Evolutionary conservation across 352 stramenopile genomes (phyloP), one percentile per base, ranked within the genome.

Genomic region (Phytopythium chamaehyphon): DNA sequence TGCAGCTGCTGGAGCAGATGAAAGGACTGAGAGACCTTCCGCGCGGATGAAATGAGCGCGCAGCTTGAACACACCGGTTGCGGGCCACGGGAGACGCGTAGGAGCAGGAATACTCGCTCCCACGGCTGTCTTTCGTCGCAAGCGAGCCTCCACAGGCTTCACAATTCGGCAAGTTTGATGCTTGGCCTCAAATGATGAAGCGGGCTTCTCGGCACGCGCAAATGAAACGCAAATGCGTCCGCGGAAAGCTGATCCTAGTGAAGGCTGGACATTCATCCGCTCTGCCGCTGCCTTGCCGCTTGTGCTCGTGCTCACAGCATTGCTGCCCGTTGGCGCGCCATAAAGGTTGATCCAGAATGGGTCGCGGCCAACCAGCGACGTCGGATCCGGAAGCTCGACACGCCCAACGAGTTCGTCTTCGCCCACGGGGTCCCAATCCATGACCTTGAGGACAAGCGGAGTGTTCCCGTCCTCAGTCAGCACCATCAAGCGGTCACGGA

Each of bases 301-400:
- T 14, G 43, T 16, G 16, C 43, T 49, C 22, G 11, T 14, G 24
- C 61, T 62, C 35, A 60, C 61, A 54, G 75, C 69, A 26, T 69
- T 84, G 51, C 62, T 67, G 49, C 69, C 71, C 21, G 77, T 64
- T 2, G 77, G 77, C 6, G 73, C 75, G 38, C 80, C 77, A 55
- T 91, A 91, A 22, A 91, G 46, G 61, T 91, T 91, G 35, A 78
- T 47, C 80, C 80, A 91, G 40, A 88, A 85, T 14, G 80, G 77
- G 24, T 69, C 52, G 36, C 66, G 42, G 36, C 66, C 62, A 10
- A 67, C 68, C 2, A 76, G 51, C 33, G 61, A 43, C 18, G 62
- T 54, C n/a, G 79, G 51, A 47, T 79, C 60, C 43, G 67, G 47
- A n/a, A 85, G 38, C 51, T 69, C 65, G 15, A 87, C 64, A 16